Evolutionary conservation across 345 rosid species (phyloP).

Genomic region (Punica granatum): DNA sequence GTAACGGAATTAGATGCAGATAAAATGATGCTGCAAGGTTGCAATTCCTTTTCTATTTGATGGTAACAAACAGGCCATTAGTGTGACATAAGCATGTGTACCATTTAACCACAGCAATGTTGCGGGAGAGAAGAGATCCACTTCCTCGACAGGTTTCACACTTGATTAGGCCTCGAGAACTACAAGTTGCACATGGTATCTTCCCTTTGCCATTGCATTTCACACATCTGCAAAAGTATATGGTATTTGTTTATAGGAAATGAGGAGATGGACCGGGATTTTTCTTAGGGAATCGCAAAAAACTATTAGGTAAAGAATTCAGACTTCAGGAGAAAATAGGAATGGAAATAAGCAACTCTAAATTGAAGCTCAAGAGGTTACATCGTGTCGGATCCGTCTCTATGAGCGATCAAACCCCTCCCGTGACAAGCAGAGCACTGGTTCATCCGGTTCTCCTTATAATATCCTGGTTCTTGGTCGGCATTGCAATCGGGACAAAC

Average conservation of each 20-base stretch:
- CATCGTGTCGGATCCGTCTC: constrained; percentile 91
- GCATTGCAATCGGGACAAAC: constrained; percentile 66
- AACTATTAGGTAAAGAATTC: not conserved
- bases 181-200: constrained; percentile 71
- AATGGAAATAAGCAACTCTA: not conserved
- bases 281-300: not conserved
- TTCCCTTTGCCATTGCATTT: constrained; percentile 76
- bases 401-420: constrained; percentile 90
- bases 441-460: constrained; percentile 66
- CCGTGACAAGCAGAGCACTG: constrained; percentile 64
- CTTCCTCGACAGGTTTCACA: constrained; percentile 55
- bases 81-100: constrained; percentile 14
- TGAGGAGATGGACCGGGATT: not conserved
- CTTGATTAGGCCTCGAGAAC: constrained; percentile 75
- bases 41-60: not conserved
- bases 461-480: constrained; percentile 71
- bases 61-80: not conserved
- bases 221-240: constrained; percentile 41
- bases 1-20: not conserved
- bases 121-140: constrained; percentile 65
- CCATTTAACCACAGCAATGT: constrained; percentile 66
- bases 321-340: not conserved
- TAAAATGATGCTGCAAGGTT: not conserved
- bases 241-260: not conserved
- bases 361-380: constrained; percentile 22